Percentiles rank a stretch among this genome's conserved stretches.
These are phyloP conservation scores for Peterozyma toletana DNA, from an alignment of 805 yeast species.

Conservation along the genomic window DNA sequence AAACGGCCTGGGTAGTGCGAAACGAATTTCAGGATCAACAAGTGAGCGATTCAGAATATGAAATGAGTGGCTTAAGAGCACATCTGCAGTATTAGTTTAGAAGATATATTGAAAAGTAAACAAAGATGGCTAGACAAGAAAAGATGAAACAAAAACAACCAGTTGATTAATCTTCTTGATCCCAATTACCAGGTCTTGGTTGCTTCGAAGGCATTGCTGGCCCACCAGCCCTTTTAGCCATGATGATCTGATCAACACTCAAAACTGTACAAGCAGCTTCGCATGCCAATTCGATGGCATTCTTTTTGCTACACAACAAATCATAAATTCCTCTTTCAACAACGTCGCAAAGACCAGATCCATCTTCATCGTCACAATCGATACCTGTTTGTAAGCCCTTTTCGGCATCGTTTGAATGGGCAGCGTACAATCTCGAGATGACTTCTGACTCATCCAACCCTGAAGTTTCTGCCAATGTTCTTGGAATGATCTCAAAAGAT, in stretches of 20 bases:
- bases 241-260: slow-evolving; percentile 93
- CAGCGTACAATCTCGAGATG: slow-evolving; percentile 83
- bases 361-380: slow-evolving; percentile 71
- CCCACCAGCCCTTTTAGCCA: slow-evolving; percentile 99
- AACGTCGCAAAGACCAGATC: slow-evolving; percentile 67
- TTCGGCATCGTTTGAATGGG: slow-evolving; percentile 49
- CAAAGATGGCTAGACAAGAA: too few species aligned
- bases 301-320: slow-evolving; percentile 68
- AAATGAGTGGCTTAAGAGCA: too few species aligned
- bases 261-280: slow-evolving; percentile 90
- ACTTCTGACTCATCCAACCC: slow-evolving; percentile 88
- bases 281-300: slow-evolving; percentile 89
- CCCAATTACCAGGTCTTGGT: slow-evolving; percentile 92
- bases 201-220: slow-evolving; percentile 82
- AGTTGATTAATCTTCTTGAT: slow-evolving; percentile 66
- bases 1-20: too few species aligned
- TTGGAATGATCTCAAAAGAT: slow-evolving; percentile 91
- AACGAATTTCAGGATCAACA: too few species aligned
- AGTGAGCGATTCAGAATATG: too few species aligned
- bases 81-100: too few species aligned
- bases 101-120: too few species aligned
- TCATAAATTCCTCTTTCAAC: slow-evolving; percentile 67
- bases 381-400: slow-evolving; percentile 36
- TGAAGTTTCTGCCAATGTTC: slow-evolving; percentile 88
- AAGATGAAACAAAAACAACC: too few species aligned